Evolutionary conservation across 495 filamentous ascomycete species (phyloP), one percentile per base, ranked within the genome.

Genomic region (Penicillium robsamsonii): DNA sequence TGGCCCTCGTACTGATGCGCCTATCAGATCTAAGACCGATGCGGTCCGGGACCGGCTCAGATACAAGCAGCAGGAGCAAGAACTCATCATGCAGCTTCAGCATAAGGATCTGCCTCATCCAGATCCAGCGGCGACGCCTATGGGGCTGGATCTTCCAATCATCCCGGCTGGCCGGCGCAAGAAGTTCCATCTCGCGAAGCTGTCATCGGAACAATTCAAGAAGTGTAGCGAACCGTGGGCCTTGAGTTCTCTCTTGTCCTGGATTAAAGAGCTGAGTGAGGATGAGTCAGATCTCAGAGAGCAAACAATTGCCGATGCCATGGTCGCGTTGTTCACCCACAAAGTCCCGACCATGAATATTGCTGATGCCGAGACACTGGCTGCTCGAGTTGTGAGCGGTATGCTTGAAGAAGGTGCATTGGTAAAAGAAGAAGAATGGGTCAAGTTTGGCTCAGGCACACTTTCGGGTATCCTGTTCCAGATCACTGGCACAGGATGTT

Each of bases 331-430:
- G 20, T 97, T 99, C 68, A 96, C 92, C 15, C 85, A 92, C 73
- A 96, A 96, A 70, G 92, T 99, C 2, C 92, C 95, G 1, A 99
- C 93, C 0, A 97, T 99, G 94, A 97, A 99, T 63, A 92, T 91
- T 44, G 92, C 94, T 2, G 94, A 97, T 78, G 95, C 95, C 2
- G 94, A 99, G 67, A 86, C 87, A 7, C 77, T 99, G 20, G 88
- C 89, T 45, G 81, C 85, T 43, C 84, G 82, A 47, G 89, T 96
- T 2, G 89, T 96, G 2, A 77, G 82, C 37, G 83, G 87, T 33
- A 96, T 99, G 91, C 79, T 91, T 50, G 76, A 81, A 2, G 84
- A 87, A 42, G 91, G 86, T 22, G 88, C 88, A 12, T 70, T 99
- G 38, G 77, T 96, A 9, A 86, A 87, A 20, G 93, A 96, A 29